Conservation (phyloP, 1,284 basidiomycete genomes). For the Heterobasidion irregulare region DNA sequence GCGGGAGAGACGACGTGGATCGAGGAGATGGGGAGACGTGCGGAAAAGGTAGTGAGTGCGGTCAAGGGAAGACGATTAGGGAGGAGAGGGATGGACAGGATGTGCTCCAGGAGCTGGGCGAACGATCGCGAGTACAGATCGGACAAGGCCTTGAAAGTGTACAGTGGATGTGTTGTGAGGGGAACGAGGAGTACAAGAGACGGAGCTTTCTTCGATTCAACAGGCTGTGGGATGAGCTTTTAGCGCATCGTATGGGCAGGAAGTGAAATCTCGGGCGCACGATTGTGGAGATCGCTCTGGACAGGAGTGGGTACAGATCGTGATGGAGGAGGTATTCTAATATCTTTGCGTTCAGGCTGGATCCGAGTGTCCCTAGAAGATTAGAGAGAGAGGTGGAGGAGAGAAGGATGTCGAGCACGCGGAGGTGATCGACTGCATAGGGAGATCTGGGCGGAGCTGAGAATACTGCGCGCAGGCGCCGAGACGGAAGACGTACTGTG, state of each 20-base stretch:
- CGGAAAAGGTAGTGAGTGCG: conserved; percentile 35
- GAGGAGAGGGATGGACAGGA: conserved; percentile 57
- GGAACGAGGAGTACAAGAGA: conserved; percentile 33
- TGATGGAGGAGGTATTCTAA: conserved; percentile 33
- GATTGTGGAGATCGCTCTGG: conserved; percentile 18
- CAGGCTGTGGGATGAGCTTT: conserved; percentile 25
- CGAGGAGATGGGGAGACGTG: conserved; percentile 34
- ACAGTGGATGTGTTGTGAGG: conserved; percentile 32
- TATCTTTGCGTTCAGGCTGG: conserved; percentile 19
- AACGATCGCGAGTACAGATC: conserved; percentile 17
- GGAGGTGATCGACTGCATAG: conserved; percentile 29
- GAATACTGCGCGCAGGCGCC: not conserved
- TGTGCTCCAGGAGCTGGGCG: conserved; percentile 30
- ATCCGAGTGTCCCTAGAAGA: conserved; percentile 15
- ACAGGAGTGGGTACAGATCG: conserved; percentile 31
- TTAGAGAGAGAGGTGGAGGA: conserved; percentile 23
- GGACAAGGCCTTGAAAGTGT: conserved; percentile 20
- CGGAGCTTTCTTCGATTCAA: conserved; percentile 25
- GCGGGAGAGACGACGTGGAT: conserved; percentile 26
- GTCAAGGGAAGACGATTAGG: conserved; percentile 59
- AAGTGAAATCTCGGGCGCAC: conserved; percentile 9
- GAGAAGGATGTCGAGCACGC: conserved; percentile 30
- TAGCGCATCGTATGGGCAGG: not conserved
- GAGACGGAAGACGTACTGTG: conserved; percentile 31
- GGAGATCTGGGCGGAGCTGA: conserved; percentile 23